A percentile compares a stretch with the other conserved stretches of the same genome.
phyloP scores from a whole-genome alignment of 495 filamentous ascomycete species.

The Hypoxylon fragiforme region DNA sequence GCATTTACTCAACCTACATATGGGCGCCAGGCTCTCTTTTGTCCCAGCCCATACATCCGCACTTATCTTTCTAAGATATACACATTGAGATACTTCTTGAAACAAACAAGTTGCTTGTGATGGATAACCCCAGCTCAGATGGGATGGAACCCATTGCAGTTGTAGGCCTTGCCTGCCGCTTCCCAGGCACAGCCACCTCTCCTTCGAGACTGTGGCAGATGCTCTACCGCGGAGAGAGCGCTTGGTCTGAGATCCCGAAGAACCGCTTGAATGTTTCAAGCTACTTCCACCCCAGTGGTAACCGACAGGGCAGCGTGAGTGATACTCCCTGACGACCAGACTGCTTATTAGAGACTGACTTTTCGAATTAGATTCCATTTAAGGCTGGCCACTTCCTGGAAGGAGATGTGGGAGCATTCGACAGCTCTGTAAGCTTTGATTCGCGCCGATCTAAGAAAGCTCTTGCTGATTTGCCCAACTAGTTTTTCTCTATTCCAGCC shows the following conservation, averaged over 20 bases:
- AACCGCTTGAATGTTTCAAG: constrained; percentile 67
- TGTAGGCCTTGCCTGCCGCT: constrained; percentile 55
- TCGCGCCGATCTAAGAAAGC: not conserved
- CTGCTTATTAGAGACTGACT: constrained; percentile 1
- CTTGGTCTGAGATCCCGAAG: constrained; percentile 60
- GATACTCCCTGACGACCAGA: not conserved
- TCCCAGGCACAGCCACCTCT: constrained; percentile 53
- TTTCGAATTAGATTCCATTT: constrained; percentile 39
- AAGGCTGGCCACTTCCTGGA: constrained; percentile 76
- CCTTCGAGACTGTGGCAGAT: constrained; percentile 58
- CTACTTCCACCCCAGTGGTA: constrained; percentile 65
- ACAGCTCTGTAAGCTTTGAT: constrained; percentile 35
- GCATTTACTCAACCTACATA: too few species aligned
- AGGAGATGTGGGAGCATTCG: constrained; percentile 45
- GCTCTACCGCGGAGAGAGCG: constrained; percentile 56
- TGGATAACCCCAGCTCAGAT: too few species aligned
- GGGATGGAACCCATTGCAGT: constrained; percentile 61
- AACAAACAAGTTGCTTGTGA: too few species aligned
- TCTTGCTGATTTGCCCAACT: not conserved
- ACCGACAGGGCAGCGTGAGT: constrained; percentile 23
- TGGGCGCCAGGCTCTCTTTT: too few species aligned
- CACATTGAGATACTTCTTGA: too few species aligned
- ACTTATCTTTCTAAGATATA: too few species aligned
- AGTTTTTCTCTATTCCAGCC: constrained; percentile 25
- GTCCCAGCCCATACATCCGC: too few species aligned